phyloP scores from a whole-genome alignment of 768 basidiomycete genomes.

The Vararia minispora region DNA sequence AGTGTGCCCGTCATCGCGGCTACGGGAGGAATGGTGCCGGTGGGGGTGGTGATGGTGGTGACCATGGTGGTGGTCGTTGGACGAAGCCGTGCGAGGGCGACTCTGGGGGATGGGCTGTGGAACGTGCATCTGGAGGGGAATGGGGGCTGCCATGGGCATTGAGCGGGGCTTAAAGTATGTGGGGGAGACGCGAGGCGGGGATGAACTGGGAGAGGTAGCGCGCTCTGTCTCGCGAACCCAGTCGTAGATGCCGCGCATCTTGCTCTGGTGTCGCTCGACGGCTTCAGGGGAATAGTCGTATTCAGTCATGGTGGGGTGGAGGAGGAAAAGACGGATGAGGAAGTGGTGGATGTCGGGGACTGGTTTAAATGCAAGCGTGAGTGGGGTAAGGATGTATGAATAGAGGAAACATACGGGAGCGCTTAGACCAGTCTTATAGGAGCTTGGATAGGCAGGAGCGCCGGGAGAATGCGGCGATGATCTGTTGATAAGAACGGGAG shows the following conservation, averaged over 20 bases:
- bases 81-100: slow-evolving; percentile 7
- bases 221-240: slow-evolving; percentile 37
- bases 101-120: not conserved
- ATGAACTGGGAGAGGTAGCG: slow-evolving; percentile 2
- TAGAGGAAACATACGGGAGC: too few relatives aligned
- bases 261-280: slow-evolving; percentile 32
- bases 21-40: slow-evolving; percentile 2
- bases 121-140: not conserved
- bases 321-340: not conserved
- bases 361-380: too few relatives aligned
- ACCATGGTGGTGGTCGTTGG: slow-evolving; percentile 1
- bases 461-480: too few relatives aligned
- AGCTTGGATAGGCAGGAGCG: too few relatives aligned
- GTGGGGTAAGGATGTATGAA: too few relatives aligned
- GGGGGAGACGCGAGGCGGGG: not conserved
- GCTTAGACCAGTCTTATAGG: too few relatives aligned
- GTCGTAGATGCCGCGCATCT: slow-evolving; percentile 35
- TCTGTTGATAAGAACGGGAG: too few relatives aligned
- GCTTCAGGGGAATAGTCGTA: slow-evolving; percentile 53
- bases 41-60: slow-evolving; percentile 1
- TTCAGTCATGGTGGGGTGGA: slow-evolving; percentile 35
- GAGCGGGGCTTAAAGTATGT: slow-evolving; percentile 3
- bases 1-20: slow-evolving; percentile 2
- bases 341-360: too few relatives aligned
- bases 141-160: not conserved